Evolutionary conservation across 495 filamentous ascomycete genomes (phyloP).

Genomic region (Penicillium pulvis): DNA sequence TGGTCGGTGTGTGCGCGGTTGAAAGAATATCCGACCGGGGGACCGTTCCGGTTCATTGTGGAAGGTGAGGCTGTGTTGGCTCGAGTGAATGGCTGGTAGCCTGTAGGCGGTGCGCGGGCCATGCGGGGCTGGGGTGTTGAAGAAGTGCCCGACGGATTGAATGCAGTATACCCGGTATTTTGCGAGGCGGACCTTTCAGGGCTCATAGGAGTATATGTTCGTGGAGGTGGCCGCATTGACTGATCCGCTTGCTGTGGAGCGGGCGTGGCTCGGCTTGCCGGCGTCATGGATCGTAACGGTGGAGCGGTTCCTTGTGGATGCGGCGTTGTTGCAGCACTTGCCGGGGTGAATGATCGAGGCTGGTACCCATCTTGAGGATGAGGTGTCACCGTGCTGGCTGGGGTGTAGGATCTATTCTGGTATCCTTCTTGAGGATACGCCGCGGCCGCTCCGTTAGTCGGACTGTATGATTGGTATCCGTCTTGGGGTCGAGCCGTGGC

Average conservation of each 20-base stretch:
- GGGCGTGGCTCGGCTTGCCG: slow-evolving; percentile 24
- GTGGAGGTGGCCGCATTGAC: slow-evolving; percentile 9
- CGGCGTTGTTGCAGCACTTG: slow-evolving; percentile 14
- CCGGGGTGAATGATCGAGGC: slow-evolving; percentile 18
- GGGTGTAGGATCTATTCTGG: not conserved
- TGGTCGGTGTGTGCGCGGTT: slow-evolving; percentile 30
- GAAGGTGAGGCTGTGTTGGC: slow-evolving; percentile 29
- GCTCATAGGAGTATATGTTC: slow-evolving; percentile 20
- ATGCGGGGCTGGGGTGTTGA: slow-evolving; percentile 18
- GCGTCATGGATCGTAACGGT: slow-evolving; percentile 22
- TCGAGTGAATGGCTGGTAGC: slow-evolving; percentile 22
- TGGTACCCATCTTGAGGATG: not conserved
- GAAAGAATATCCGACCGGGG: slow-evolving; percentile 26
- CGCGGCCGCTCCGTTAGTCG: too few relatives aligned
- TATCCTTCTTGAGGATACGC: not conserved
- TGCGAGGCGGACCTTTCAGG: slow-evolving; percentile 10
- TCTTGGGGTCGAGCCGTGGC: not conserved
- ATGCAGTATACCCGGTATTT: slow-evolving; percentile 21
- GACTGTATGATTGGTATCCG: not conserved
- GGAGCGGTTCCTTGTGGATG: slow-evolving; percentile 4
- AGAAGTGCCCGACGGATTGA: slow-evolving; percentile 17
- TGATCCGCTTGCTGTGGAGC: slow-evolving; percentile 11
- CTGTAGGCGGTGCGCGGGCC: slow-evolving; percentile 13
- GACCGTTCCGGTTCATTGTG: slow-evolving; percentile 25
- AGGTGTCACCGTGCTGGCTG: not conserved